Evolutionary conservation across 306 rosid genomes (phyloP).

Genomic region (Sesbania bispinosa): DNA sequence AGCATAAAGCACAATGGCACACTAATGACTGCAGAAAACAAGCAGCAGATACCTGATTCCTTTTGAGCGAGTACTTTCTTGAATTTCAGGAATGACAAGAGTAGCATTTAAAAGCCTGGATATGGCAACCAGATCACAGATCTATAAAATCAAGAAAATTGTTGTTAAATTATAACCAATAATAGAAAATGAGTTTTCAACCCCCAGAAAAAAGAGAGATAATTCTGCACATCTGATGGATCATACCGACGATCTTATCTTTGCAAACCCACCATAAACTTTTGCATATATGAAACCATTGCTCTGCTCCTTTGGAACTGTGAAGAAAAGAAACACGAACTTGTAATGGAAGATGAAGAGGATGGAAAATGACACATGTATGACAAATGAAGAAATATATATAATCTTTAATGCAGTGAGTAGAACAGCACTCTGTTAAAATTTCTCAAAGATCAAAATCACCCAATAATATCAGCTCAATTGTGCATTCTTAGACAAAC

Average conservation of each 20-base stretch:
- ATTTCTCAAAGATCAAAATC: conserved; percentile 8
- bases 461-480: not conserved
- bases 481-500: not conserved
- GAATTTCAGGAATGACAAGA: conserved; percentile 97
- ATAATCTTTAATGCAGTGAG: not conserved
- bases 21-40: no score
- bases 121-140: conserved; percentile 86
- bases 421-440: not conserved
- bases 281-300: conserved; percentile 86
- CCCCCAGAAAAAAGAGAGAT: not conserved
- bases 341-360: conserved; percentile 20
- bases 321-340: conserved; percentile 31
- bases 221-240: conserved; percentile 16
- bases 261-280: conserved; percentile 81
- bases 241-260: conserved; percentile 89
- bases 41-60: conserved; percentile 66
- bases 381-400: conserved; percentile 6
- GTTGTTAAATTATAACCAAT: conserved; percentile 28
- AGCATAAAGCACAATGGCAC: conserved; percentile 8
- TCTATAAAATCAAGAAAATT: conserved; percentile 56
- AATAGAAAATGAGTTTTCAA: conserved; percentile 2
- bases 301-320: conserved; percentile 68
- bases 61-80: conserved; percentile 68
- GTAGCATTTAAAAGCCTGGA: conserved; percentile 98
- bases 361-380: conserved; percentile 2